These are phyloP conservation scores for Pseudocercospora vitis DNA, from an alignment of 2,329 filamentous ascomycete species.

Conservation along the genomic window DNA sequence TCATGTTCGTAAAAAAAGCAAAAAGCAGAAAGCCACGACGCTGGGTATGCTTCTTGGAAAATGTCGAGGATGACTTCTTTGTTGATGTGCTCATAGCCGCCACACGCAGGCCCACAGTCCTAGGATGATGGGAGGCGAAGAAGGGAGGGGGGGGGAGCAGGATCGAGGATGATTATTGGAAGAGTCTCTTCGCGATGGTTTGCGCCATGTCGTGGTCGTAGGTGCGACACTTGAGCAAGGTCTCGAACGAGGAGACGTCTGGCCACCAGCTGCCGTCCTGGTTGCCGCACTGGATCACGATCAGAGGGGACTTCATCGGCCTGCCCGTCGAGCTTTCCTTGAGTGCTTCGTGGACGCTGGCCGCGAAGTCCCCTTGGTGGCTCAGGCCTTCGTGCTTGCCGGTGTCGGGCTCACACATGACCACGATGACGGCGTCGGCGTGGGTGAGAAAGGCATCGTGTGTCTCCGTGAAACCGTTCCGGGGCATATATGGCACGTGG, in stretches of 20 bases:
- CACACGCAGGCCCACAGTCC: background rate
- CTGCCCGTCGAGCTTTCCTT: slow-evolving; percentile 11
- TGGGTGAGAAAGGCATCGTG: slow-evolving; percentile 64
- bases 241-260: slow-evolving; percentile 21
- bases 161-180: slow-evolving; percentile 4
- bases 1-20: background rate
- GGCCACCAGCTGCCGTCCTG: slow-evolving; percentile 22
- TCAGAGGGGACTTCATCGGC: slow-evolving; percentile 14
- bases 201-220: slow-evolving; percentile 23
- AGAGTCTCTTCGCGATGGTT: slow-evolving; percentile 24
- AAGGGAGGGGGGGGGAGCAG: background rate
- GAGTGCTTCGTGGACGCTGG: slow-evolving; percentile 20
- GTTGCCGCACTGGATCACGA: slow-evolving; percentile 26
- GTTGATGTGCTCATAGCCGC: slow-evolving; percentile 9
- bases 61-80: too few relatives aligned
- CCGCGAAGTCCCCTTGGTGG: slow-evolving; percentile 29
- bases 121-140: background rate
- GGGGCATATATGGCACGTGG: slow-evolving; percentile 70
- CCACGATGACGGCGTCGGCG: slow-evolving; percentile 61
- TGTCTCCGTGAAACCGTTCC: slow-evolving; percentile 62
- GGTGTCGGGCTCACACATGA: slow-evolving; percentile 53
- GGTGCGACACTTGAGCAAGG: slow-evolving; percentile 19
- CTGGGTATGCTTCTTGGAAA: too few relatives aligned
- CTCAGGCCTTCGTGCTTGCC: slow-evolving; percentile 26
- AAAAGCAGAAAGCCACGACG: background rate